Base-by-base conservation (phyloP, 23 red algal species). In the Chondrus crispus region DNA sequence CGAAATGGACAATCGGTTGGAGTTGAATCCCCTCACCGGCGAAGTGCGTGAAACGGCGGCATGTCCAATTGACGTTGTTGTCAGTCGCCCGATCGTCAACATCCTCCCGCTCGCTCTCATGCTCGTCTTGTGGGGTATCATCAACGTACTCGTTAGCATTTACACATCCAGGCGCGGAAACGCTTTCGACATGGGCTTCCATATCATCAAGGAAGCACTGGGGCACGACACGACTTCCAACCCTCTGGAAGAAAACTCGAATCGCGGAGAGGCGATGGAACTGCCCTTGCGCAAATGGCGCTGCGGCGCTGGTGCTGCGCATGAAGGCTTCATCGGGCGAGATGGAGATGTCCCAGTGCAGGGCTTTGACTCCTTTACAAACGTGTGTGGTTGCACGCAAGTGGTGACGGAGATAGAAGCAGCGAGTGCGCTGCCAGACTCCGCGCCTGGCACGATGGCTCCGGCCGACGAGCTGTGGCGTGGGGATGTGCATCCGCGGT, bases 181-280 rank as follows among this genome's bases (percentile, higher is more conserved):
- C 43, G 71, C 62, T 2, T 50, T 72, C n/a, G 60, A 86, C 53
- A 13, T 18, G 41, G 82, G 41, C 2, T 86, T 73, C 53, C 82
- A 86, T 28, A 33, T 86, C 2, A 63, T 86, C 2, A 58, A 64
- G 26, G 82, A 86, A 63, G 39, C 66, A 11, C 62, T 86, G 3
- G 82, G 82, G 2, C 82, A 86, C 72, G 82, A 86, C 26, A 69
- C 82, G 2, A 30, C 55, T 26, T 58, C 82, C 24, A 86, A 86
- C 36, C 82, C 82, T 7, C 62, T 86, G 8, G 55, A 86, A 63
- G 29, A 40, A 2, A 13, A 14, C 24, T 49, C 8, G 6, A 18
- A 43, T 19, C n/a, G n/a, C n/a, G n/a, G n/a, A n/a, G n/a, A n/a
- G n/a, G n/a, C n/a, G n/a, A n/a, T n/a, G n/a, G n/a, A n/a, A n/a